Base-by-base conservation (phyloP, 2,329 filamentous ascomycete species). In the Dryadomyces quercus-mongolicae region DNA sequence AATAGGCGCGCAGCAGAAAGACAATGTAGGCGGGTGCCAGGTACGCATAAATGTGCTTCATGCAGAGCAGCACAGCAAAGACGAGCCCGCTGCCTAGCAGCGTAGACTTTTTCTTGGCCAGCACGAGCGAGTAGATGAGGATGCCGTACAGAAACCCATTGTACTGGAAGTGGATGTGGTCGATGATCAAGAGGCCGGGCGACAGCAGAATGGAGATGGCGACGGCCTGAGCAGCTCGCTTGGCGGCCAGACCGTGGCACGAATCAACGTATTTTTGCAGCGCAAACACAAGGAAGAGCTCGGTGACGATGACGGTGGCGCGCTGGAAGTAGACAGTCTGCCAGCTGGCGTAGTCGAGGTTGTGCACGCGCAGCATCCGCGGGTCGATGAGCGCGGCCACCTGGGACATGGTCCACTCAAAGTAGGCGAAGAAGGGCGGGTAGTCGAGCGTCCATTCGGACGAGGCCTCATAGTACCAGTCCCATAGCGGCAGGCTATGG, bases 401-500 rank as follows among this genome's bases (percentile, higher is more conserved):
- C 63, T 93, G 87, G 49, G 92, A 93, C 63, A 98, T 77, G 47
- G 83, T 67, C 89, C 89, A 97, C 76, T 98, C 93, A 71, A 97
- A 96, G 67, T 87, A 91, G 61, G 93, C 93, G 66, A 98, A 98
- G 72, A 97, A 96, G 8, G 93, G 93, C 36, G 93, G 93, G 67
- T 98, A 98, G 72, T 98, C 93, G 65, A 98, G 84, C 0, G 93
- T 98, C 93, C 93, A 98, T 88, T 97, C 89, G 56, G 93, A 98
- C 2, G 91, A 95, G 72, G 91, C 86, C 76, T 98, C 93, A 66
- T 85, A 91, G 71, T 98, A 98, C 93, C 93, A 98, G 61, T 94
- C 77, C 68, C 86, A 82, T 51, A 91, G 71, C 3, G 92, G 88
- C 20, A 97, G 77, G 58, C 87, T 95, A 70, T 95, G 78, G 5